Percentiles rank a stretch among this genome's conserved stretches.
These are phyloP conservation scores for Tylopilus orsonianus DNA, from an alignment of 1,284 basidiomycete genomes.

Conservation along the genomic window DNA sequence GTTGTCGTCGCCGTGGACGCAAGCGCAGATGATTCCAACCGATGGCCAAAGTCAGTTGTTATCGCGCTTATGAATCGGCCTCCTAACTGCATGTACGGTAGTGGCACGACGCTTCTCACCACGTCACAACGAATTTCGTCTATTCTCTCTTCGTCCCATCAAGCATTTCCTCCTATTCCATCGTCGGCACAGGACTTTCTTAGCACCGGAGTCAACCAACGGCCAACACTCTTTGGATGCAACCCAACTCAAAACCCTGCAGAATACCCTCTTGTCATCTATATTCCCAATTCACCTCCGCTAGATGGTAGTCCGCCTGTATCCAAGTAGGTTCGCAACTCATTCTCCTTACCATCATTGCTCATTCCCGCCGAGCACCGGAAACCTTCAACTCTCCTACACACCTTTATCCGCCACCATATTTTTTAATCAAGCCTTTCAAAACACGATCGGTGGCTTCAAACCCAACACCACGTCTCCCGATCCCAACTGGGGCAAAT, in stretches of 20 bases:
- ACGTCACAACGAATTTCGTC: conserved; percentile 44
- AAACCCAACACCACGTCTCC: conserved; percentile 41
- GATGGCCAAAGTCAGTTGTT: conserved; percentile 65
- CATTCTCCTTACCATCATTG: neutral
- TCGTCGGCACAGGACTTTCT: conserved; percentile 52
- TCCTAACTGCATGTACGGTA: conserved; percentile 25
- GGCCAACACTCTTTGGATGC: conserved; percentile 80
- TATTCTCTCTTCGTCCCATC: conserved; percentile 53
- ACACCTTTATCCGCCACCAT: conserved; percentile 44
- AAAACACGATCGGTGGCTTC: conserved; percentile 56
- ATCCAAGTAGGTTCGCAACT: conserved; percentile 49
- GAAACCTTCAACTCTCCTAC: conserved; percentile 49
- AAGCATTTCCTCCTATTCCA: conserved; percentile 65
- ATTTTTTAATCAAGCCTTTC: conserved; percentile 54
- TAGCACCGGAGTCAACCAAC: conserved; percentile 60
- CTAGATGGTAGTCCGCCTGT: conserved; percentile 54
- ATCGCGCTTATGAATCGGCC: neutral
- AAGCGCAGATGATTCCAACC: conserved; percentile 56
- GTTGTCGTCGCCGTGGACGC: conserved; percentile 70
- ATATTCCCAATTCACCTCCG: conserved; percentile 66
- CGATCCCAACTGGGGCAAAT: conserved; percentile 41
- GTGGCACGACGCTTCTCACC: conserved; percentile 48
- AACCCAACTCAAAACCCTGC: conserved; percentile 48
- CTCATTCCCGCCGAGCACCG: conserved; percentile 36
- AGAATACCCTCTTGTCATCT: conserved; percentile 58